A percentile compares a stretch with the other conserved stretches of the same genome.
These are phyloP conservation scores for Talaromyces adpressus DNA, from an alignment of 495 filamentous ascomycete species.

Conservation along the genomic window DNA sequence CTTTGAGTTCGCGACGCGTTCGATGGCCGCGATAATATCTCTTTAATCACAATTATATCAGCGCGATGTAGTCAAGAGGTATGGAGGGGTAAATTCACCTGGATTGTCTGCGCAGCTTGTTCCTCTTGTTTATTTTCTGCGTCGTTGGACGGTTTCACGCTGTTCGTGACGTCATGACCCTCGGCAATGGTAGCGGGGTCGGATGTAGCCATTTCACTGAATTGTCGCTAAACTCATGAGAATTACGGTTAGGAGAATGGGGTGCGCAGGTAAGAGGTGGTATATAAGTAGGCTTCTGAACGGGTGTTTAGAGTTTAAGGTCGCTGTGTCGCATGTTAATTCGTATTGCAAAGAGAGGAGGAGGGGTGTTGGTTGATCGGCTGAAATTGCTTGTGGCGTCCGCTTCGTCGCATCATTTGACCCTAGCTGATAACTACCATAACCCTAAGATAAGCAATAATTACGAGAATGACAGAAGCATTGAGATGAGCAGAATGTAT, in stretches of 20 bases:
- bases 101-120: not conserved
- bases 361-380: not conserved
- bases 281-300: not conserved
- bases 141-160: not conserved
- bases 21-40: slow-evolving; percentile 66
- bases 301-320: not conserved
- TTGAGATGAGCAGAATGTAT: not conserved
- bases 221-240: too few species aligned
- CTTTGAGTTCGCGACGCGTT: slow-evolving; percentile 55
- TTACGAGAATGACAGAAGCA: too few species aligned
- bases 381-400: not conserved
- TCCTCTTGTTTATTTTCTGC: not conserved
- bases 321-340: not conserved
- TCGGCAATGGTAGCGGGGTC: not conserved
- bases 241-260: too few species aligned
- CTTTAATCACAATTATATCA: slow-evolving; percentile 24
- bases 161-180: not conserved
- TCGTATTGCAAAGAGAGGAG: not conserved
- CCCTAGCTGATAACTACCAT: not conserved
- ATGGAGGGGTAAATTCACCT: not conserved
- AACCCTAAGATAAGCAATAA: too few species aligned
- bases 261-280: not conserved
- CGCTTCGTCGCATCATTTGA: not conserved
- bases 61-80: not conserved
- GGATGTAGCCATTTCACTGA: not conserved